phyloP scores from a whole-genome alignment of 1,284 basidiomycete genomes.

The Amylostereum areolatum region DNA sequence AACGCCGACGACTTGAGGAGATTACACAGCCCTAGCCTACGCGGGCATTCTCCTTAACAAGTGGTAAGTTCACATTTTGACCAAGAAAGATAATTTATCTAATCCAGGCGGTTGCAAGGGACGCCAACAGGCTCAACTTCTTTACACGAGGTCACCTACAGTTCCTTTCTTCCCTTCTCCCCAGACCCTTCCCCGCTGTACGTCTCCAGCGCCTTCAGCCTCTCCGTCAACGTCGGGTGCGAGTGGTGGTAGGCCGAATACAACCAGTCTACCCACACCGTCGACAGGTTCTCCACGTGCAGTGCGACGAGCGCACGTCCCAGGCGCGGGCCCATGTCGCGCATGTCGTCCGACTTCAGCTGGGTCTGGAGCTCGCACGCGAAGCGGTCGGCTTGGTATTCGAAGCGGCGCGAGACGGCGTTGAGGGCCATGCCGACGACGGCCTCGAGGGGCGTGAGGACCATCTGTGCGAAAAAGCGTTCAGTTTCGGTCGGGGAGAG shows the following conservation, averaged over 20 bases:
- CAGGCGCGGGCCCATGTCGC: conserved; percentile 75
- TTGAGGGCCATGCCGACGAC: conserved; percentile 76
- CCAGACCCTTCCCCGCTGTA: conserved; percentile 24
- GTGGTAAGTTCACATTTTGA: too few species aligned
- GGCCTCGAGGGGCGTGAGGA: conserved; percentile 79
- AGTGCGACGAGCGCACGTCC: conserved; percentile 75
- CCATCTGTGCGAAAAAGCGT: conserved; percentile 43
- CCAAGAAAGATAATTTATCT: too few species aligned
- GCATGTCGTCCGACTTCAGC: conserved; percentile 43
- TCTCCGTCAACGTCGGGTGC: conserved; percentile 86
- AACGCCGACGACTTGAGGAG: too few species aligned
- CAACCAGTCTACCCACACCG: conserved; percentile 89
- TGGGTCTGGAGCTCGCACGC: conserved; percentile 62
- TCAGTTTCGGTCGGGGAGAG: background rate
- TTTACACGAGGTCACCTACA: too few species aligned
- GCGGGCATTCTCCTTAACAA: too few species aligned
- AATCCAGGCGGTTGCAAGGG: too few species aligned
- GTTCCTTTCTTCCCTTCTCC: conserved; percentile 25
- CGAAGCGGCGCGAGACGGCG: conserved; percentile 75
- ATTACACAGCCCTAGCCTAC: too few species aligned
- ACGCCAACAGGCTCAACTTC: too few species aligned
- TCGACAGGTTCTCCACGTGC: conserved; percentile 87
- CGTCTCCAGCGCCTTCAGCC: conserved; percentile 73
- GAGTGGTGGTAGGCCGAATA: conserved; percentile 93
- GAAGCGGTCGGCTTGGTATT: conserved; percentile 87